Conservation (phyloP, 208 protist species). For the Leishmania arabica region DNA sequence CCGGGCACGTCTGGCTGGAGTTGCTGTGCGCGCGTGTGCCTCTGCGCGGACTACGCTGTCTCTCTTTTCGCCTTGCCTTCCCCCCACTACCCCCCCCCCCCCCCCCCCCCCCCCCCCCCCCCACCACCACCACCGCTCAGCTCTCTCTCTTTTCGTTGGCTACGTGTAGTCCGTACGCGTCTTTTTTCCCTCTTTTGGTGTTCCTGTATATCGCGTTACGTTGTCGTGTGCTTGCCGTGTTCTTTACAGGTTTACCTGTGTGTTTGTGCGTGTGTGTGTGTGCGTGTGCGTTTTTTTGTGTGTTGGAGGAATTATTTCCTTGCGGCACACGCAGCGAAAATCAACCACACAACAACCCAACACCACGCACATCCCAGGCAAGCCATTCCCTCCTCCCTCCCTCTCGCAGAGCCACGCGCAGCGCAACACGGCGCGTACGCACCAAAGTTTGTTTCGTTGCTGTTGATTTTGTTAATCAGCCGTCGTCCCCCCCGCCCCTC, state of each 20-base stretch:
- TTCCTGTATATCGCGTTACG: too few relatives aligned
- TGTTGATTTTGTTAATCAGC: too few relatives aligned
- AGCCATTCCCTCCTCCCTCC: neutral
- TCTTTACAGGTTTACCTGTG: neutral
- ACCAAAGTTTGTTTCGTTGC: too few relatives aligned
- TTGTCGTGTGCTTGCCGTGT: neutral
- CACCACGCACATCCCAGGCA: neutral
- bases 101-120: neutral
- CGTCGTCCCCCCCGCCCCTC: too few relatives aligned
- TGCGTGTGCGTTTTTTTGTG: neutral
- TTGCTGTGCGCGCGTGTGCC: neutral
- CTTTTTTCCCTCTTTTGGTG: neutral
- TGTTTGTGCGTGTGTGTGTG: neutral
- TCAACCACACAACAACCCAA: neutral
- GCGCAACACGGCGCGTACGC: neutral
- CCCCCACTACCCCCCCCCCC: neutral
- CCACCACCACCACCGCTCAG: neutral
- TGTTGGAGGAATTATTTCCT: neutral
- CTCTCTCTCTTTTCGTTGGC: neutral
- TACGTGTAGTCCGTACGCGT: too few relatives aligned
- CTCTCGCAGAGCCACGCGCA: neutral
- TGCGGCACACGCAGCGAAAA: neutral
- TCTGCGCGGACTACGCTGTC: neutral
- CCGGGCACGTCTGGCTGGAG: neutral
- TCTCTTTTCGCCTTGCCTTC: neutral